Evolutionary conservation across 176 grass and related monocot species (phyloP).

Genomic region (Puccinellia tenuiflora): DNA sequence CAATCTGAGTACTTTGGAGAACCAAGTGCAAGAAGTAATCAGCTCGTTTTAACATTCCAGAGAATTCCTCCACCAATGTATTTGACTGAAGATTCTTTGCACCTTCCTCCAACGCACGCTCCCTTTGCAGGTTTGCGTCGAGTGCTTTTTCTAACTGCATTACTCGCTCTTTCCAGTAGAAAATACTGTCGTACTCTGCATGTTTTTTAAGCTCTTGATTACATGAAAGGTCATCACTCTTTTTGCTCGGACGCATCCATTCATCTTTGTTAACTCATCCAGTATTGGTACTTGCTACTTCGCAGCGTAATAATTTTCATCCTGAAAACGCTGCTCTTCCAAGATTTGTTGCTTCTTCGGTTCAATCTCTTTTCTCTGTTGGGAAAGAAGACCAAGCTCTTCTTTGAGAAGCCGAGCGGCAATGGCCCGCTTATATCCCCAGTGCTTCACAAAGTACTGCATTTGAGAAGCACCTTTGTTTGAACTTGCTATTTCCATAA

Average conservation of each 20-base stretch:
- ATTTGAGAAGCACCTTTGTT: slow-evolving; percentile 66
- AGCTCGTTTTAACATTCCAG: slow-evolving; percentile 65
- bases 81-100: slow-evolving; percentile 61
- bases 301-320: slow-evolving; percentile 62
- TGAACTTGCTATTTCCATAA: slow-evolving; percentile 55
- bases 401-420: slow-evolving; percentile 54
- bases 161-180: too few species aligned
- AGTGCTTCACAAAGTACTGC: slow-evolving; percentile 70
- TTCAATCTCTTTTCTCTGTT: slow-evolving; percentile 75
- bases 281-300: slow-evolving; percentile 64
- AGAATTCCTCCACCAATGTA: slow-evolving; percentile 68
- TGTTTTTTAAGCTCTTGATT: too few species aligned
- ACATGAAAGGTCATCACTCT: too few species aligned
- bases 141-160: too few species aligned
- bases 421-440: slow-evolving; percentile 45
- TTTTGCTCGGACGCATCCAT: too few species aligned
- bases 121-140: slow-evolving; percentile 64
- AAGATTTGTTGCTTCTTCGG: slow-evolving; percentile 71
- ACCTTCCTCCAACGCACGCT: slow-evolving; percentile 41
- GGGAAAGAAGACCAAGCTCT: slow-evolving; percentile 51
- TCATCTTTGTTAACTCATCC: slow-evolving; percentile 61
- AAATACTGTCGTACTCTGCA: too few species aligned
- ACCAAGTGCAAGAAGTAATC: slow-evolving; percentile 98
- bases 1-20: slow-evolving; percentile 82
- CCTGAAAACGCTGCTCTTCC: slow-evolving; percentile 54